Evolutionary conservation across 1,139 yeast genomes (phyloP), one percentile per base, ranked within the genome.

Genomic region (Kodamaea fungicola): DNA sequence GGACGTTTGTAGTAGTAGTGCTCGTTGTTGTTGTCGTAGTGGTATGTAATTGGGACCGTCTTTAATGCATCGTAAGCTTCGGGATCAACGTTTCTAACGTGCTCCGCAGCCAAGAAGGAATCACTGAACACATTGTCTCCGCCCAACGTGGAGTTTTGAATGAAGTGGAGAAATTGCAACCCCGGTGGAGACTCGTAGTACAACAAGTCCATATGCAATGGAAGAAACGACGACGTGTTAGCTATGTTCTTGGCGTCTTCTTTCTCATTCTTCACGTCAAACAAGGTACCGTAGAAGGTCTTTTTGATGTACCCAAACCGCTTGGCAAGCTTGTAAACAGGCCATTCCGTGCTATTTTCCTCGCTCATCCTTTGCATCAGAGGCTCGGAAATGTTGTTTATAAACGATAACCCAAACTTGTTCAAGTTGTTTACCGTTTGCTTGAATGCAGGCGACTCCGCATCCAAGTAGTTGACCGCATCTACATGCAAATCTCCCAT

Each of bases 161-260:
- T 74, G 37, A 78, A 72, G 50, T 85, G 94, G 32, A 86, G 66
- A 27, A 84, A 57, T 53, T 86, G 94, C 28, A 85, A 64, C 0
- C 95, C 95, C 0, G 95, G 95, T 2, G 94, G 94, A 7, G 89
- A 80, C 55, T 86, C 92, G 53, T 84, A 80, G 59, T 85, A 86
- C 35, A 82, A 68, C 30, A 86, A 67, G 49, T 86, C 95, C 87
- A 83, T 85, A 51, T 86, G 95, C 40, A 86, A 65, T 3, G 92
- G 92, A 37, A 86, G 67, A 45, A 78, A 78, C 2, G 72, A 72
- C 35, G 73, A 69, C 2, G 94, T 83, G 51, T 83, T 79, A 2
- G 94, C 94, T 34, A 85, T 81, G 47, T 86, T 84, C 39, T 74
- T 78, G n/a, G 92, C 85, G 22, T 73, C 60, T 8, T 77, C 73